These are phyloP conservation scores for Arabis alpina DNA, from an alignment of 345 rosid genomes.

Conservation along the genomic window DNA sequence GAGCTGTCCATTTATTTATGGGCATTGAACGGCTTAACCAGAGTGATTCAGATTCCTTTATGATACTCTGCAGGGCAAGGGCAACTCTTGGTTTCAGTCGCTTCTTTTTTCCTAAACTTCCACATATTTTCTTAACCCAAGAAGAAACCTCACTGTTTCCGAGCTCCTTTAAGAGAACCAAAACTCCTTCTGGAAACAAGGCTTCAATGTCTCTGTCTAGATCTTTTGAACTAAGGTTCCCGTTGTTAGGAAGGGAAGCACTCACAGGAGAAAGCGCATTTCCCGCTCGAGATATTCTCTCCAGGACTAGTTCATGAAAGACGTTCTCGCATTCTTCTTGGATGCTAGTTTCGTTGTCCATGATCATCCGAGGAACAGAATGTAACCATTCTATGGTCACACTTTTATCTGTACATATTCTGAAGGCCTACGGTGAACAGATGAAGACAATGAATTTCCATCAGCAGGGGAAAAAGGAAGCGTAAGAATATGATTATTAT, in stretches of 20 bases:
- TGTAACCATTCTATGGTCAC: slow-evolving; percentile 87
- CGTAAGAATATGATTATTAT: slow-evolving; percentile 4
- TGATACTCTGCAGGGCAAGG: slow-evolving; percentile 70
- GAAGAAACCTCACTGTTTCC: slow-evolving; percentile 77
- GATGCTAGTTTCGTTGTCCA: slow-evolving; percentile 87
- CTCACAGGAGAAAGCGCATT: slow-evolving; percentile 37
- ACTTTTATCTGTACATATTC: slow-evolving; percentile 63
- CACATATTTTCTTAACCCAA: slow-evolving; percentile 90
- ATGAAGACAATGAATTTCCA: slow-evolving; percentile 25
- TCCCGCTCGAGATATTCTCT: slow-evolving; percentile 67
- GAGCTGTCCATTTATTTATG: slow-evolving; percentile 88
- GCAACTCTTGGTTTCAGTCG: slow-evolving; percentile 67
- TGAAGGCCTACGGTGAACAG: slow-evolving; percentile 60
- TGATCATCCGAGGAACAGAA: slow-evolving; percentile 79
- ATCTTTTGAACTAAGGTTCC: slow-evolving; percentile 39
- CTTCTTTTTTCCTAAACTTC: slow-evolving; percentile 81
- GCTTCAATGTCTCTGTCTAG: slow-evolving; percentile 55
- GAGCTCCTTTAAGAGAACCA: slow-evolving; percentile 68
- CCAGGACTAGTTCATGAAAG: slow-evolving; percentile 84
- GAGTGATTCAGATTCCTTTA: slow-evolving; percentile 74
- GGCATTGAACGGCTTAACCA: slow-evolving; percentile 79
- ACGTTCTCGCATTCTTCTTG: slow-evolving; percentile 95
- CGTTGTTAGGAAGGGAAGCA: slow-evolving; percentile 32
- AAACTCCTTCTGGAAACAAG: slow-evolving; percentile 62
- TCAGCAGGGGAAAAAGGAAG: slow-evolving; percentile 3